Base-by-base conservation (phyloP, 495 filamentous ascomycete genomes). In the Parathielavia appendiculata region DNA sequence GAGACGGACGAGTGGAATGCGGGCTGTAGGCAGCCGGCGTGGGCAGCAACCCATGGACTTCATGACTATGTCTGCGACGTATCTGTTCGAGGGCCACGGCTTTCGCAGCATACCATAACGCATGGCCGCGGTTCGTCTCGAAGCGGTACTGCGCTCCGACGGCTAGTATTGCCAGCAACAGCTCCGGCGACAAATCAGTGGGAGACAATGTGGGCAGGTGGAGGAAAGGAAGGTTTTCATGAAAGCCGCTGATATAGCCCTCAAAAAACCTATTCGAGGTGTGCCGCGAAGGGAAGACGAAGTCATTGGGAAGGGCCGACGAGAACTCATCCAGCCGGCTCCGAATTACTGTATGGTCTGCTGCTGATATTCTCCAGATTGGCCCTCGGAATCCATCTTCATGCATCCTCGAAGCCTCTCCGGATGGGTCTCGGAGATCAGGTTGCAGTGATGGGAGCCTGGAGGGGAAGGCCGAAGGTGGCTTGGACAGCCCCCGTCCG, bases 131-230 rank as follows among this genome's bases (percentile, higher is more conserved):
- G 48, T 80, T 79, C 43, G 82, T 85, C 61, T 89, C 86, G 58
- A 88, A 88, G 13, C 86, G 76, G 60, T 88, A 89, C 41, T 85
- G 81, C 4, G 86, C 86, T 8, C 86, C 86, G 5, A 87, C 75
- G 0, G 86, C 78, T 6, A 80, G 69, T 60, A 88, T 83, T 0
- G 85, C 82, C n/a, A 88, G 69, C 17, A 88, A 65, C 13, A 88
- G 68, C 57, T 86, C 83, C 7, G 83, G 72, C 5, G 82, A 76
- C 44, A 79, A 72, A 0, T 79, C 73, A 14, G 80, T 76, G 0
- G 80, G 73, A 23, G 75, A 67, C 30, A 88, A 65, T 0, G 85
- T 88, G 0, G 85, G 83, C 9, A 86, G 73, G 63, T 90, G 86
- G 49, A 89, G 69, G 43, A 88, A 82, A 1, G 86, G 86, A 20